Percentiles rank a stretch among this genome's conserved stretches.
Conservation (phyloP, 176 grass and related monocot genomes). For the Oryza meyeriana region DNA sequence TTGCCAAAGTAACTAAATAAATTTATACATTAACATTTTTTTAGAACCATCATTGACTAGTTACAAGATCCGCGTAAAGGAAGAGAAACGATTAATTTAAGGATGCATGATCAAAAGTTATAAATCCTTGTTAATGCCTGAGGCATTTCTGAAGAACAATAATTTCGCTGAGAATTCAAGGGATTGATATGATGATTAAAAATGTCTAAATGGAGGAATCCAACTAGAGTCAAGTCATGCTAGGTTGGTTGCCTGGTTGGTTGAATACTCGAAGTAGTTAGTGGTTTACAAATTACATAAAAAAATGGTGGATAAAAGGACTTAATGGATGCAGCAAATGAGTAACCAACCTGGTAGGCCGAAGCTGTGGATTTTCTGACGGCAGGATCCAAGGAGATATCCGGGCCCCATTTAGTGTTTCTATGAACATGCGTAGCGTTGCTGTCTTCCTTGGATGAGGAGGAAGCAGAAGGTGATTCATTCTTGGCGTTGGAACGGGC, state of each 20-base stretch:
- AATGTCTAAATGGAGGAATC: neutral
- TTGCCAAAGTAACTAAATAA: neutral
- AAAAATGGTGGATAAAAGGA: neutral
- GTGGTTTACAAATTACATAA: neutral
- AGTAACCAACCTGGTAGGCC: slow-evolving; percentile 68
- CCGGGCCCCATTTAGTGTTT: slow-evolving; percentile 77
- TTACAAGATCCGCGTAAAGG: neutral
- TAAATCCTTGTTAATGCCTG: neutral
- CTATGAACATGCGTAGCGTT: slow-evolving; percentile 49
- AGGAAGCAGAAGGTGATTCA: slow-evolving; percentile 25
- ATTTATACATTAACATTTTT: neutral
- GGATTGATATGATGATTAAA: neutral
- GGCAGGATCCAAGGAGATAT: slow-evolving; percentile 50
- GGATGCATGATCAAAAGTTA: neutral
- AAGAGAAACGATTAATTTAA: slow-evolving; percentile 12
- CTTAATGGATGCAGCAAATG: no score
- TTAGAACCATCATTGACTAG: neutral
- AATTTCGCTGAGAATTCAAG: neutral
- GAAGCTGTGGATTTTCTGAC: slow-evolving; percentile 66
- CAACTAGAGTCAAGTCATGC: neutral
- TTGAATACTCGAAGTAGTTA: neutral
- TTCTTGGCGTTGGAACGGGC: slow-evolving; percentile 47
- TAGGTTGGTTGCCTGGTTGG: neutral
- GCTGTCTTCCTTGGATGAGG: slow-evolving; percentile 34
- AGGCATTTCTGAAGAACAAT: neutral